Conservation (phyloP, 2,329 filamentous ascomycete species). For the Pyrenochaeta sp. region DNA sequence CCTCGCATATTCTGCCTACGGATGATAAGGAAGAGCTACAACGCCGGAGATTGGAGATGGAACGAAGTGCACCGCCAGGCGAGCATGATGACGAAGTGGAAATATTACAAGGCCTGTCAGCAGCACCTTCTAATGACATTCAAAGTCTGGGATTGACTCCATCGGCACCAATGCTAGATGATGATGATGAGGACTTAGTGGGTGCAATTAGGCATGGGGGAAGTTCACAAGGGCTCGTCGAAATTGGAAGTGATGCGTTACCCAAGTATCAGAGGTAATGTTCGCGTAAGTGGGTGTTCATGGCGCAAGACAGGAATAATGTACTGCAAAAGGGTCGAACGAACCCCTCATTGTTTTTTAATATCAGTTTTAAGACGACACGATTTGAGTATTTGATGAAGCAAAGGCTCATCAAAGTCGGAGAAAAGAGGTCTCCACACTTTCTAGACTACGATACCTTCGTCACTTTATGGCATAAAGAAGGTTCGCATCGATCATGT, state of each 20-base stretch:
- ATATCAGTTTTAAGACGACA: too few species aligned
- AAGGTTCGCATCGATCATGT: not conserved
- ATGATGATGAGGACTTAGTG: conserved; percentile 45
- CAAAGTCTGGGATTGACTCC: conserved; percentile 26
- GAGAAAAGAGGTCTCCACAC: not conserved
- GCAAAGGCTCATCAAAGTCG: not conserved
- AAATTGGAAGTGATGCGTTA: conserved; percentile 35
- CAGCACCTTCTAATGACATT: conserved; percentile 22
- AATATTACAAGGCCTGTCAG: conserved; percentile 24
- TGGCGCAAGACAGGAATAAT: not conserved
- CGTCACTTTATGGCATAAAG: not conserved
- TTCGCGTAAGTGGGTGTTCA: conserved; percentile 7
- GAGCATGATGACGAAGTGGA: conserved; percentile 32
- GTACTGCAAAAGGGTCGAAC: too few species aligned
- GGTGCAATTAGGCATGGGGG: conserved; percentile 34
- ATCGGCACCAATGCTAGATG: conserved; percentile 43
- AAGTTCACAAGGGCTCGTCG: conserved; percentile 8
- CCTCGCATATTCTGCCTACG: conserved; percentile 49
- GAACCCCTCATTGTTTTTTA: too few species aligned
- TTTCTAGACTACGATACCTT: conserved; percentile 16
- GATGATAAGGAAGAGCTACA: conserved; percentile 87
- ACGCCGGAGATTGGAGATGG: conserved; percentile 50
- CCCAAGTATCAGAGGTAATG: conserved; percentile 41
- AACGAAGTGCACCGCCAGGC: conserved; percentile 52
- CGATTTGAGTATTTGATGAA: too few species aligned